These are phyloP conservation scores for Aegilops tauschii DNA, from an alignment of 176 grass and related monocot species.

Conservation along the genomic window DNA sequence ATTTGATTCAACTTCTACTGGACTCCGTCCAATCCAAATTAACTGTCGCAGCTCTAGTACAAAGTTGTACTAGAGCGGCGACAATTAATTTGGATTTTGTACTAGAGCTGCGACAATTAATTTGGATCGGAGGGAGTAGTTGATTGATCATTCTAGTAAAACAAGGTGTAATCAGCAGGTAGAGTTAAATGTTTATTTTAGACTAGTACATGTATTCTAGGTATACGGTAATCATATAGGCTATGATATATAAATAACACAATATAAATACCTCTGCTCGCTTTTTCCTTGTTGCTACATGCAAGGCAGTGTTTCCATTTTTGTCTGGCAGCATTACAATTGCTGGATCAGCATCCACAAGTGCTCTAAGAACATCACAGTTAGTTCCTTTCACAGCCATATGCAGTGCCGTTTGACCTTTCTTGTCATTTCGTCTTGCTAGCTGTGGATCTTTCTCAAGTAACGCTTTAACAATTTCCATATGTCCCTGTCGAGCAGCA, in stretches of 20 bases:
- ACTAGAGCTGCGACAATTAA: no score
- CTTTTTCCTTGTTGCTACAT: slow-evolving; percentile 96
- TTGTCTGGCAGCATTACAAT: slow-evolving; percentile 99
- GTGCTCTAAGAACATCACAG: slow-evolving; percentile 80
- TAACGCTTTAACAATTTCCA: slow-evolving; percentile 64
- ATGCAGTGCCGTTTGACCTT: slow-evolving; percentile 93
- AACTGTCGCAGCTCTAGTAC: no score
- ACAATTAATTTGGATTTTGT: no score
- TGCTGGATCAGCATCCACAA: slow-evolving; percentile 86
- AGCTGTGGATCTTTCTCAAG: slow-evolving; percentile 90
- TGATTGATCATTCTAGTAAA: background rate
- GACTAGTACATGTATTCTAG: background rate
- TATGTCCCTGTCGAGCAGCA: slow-evolving; percentile 82
- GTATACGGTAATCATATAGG: slow-evolving; percentile 5
- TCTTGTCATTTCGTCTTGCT: slow-evolving; percentile 81
- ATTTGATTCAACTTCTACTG: background rate
- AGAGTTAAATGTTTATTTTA: background rate
- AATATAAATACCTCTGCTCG: slow-evolving; percentile 62
- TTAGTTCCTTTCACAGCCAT: slow-evolving; percentile 98
- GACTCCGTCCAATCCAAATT: background rate
- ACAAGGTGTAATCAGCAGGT: slow-evolving; percentile 2
- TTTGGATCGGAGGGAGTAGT: no score
- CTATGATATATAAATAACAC: background rate
- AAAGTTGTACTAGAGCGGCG: no score
- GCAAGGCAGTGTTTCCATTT: slow-evolving; percentile 84